Evolutionary conservation across 805 yeast species (phyloP).

Genomic region (Candida maris): DNA sequence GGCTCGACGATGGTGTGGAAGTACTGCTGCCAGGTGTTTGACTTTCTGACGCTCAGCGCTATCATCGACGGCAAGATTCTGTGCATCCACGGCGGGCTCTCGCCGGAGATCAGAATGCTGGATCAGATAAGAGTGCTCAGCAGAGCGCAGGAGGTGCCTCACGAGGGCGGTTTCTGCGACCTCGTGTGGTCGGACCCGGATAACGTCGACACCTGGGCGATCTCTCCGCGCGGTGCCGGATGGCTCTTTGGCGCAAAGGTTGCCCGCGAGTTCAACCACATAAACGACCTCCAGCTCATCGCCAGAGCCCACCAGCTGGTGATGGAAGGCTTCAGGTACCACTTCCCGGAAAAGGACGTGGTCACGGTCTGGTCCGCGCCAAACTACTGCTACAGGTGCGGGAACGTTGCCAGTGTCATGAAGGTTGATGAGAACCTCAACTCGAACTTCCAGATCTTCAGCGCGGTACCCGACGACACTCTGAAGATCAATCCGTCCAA

Average conservation of each 20-base stretch:
- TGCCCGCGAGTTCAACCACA: conserved; percentile 93
- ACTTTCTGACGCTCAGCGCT: conserved; percentile 90
- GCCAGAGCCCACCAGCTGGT: conserved; percentile 98
- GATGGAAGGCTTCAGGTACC: conserved; percentile 97
- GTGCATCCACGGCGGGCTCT: conserved; percentile 96
- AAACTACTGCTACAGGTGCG: conserved; percentile 95
- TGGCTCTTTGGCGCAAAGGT: conserved; percentile 96
- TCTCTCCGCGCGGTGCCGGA: conserved; percentile 97
- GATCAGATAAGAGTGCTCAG: conserved; percentile 93
- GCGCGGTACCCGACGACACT: conserved; percentile 88
- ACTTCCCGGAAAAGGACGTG: conserved; percentile 92
- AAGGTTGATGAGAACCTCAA: conserved; percentile 82
- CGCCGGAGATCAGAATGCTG: conserved; percentile 95
- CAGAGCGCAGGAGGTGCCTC: conserved; percentile 97
- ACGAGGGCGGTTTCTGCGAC: conserved; percentile 98
- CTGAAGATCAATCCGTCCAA: conserved; percentile 34
- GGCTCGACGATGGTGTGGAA: conserved; percentile 96
- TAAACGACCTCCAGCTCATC: conserved; percentile 79
- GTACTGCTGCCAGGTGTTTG: conserved; percentile 94
- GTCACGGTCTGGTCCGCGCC: conserved; percentile 99
- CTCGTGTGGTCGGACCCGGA: conserved; percentile 98
- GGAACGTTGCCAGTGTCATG: conserved; percentile 98
- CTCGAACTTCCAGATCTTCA: conserved; percentile 89
- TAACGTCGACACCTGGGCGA: conserved; percentile 97
- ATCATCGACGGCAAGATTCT: conserved; percentile 90